A percentile compares a stretch with the other conserved stretches of the same genome.
Evolutionary conservation across 2,329 filamentous ascomycete species (phyloP).

Genomic region (Xylaria sp.): DNA sequence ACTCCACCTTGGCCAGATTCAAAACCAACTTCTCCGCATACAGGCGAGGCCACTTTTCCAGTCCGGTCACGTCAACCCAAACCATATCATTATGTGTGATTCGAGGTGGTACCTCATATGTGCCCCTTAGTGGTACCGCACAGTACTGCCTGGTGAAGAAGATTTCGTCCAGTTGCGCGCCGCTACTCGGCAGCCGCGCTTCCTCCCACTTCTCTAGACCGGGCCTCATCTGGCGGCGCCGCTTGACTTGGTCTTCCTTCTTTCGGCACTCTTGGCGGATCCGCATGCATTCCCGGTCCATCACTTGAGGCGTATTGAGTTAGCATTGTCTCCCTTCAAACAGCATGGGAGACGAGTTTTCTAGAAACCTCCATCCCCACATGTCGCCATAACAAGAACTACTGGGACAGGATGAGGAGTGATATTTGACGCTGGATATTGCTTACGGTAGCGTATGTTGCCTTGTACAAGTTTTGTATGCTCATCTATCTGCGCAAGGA

Average conservation of each 20-base stretch:
- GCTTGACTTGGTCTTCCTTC: slow-evolving; percentile 11
- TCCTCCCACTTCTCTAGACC: slow-evolving; percentile 16
- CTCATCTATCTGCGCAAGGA: slow-evolving; percentile 29
- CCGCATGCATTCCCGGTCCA: slow-evolving; percentile 20
- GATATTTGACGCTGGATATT: not conserved
- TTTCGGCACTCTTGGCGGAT: slow-evolving; percentile 17
- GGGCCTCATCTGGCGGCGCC: not conserved
- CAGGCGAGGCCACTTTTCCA: slow-evolving; percentile 26
- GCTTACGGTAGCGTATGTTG: slow-evolving; percentile 28
- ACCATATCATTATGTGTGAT: slow-evolving; percentile 19
- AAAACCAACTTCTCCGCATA: slow-evolving; percentile 24
- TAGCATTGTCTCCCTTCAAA: not conserved
- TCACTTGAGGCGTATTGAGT: slow-evolving; percentile 1
- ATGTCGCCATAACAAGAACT: not conserved
- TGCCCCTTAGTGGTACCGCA: slow-evolving; percentile 8
- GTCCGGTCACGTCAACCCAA: slow-evolving; percentile 3
- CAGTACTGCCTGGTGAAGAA: slow-evolving; percentile 8
- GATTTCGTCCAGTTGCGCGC: slow-evolving; percentile 16
- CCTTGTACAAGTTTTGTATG: slow-evolving; percentile 30
- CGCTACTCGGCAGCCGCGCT: slow-evolving; percentile 6
- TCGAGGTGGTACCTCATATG: slow-evolving; percentile 14
- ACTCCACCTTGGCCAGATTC: slow-evolving; percentile 18
- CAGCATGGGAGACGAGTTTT: not conserved
- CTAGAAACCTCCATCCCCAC: not conserved
- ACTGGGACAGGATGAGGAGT: not conserved